These are phyloP conservation scores for Daldinia bambusicola DNA, from an alignment of 495 filamentous ascomycete species.

Conservation along the genomic window DNA sequence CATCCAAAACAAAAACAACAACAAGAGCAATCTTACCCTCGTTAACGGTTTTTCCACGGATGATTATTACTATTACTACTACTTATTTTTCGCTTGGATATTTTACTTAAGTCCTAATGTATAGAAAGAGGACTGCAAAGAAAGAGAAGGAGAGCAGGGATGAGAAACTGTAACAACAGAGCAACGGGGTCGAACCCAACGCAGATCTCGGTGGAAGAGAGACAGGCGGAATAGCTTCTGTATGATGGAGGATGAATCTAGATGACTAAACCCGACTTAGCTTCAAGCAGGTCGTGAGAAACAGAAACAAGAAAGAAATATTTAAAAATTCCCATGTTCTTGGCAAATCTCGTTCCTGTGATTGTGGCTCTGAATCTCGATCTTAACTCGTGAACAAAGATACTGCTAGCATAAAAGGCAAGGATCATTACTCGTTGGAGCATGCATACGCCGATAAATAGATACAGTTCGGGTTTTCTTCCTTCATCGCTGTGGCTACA, in stretches of 20 bases:
- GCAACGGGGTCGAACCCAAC: slow-evolving; percentile 20
- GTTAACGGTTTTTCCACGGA: slow-evolving; percentile 30
- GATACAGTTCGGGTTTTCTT: neutral
- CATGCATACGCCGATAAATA: neutral
- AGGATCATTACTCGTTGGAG: slow-evolving; percentile 5
- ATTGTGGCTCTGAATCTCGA: slow-evolving; percentile 7
- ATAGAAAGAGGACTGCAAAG: slow-evolving; percentile 46
- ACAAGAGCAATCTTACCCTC: slow-evolving; percentile 43
- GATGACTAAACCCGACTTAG: slow-evolving; percentile 25
- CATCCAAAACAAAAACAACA: slow-evolving; percentile 24
- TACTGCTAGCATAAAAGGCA: neutral
- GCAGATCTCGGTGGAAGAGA: slow-evolving; percentile 18
- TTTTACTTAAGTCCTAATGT: slow-evolving; percentile 41
- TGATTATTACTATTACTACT: slow-evolving; percentile 4
- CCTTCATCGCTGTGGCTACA: slow-evolving; percentile 14
- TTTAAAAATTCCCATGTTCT: slow-evolving; percentile 7
- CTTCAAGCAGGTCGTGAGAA: slow-evolving; percentile 19
- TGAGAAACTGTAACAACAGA: slow-evolving; percentile 36
- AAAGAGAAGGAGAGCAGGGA: neutral
- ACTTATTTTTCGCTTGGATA: slow-evolving; percentile 13
- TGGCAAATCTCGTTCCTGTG: slow-evolving; percentile 10
- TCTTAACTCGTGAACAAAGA: neutral
- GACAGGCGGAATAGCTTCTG: slow-evolving; percentile 25
- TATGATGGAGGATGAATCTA: slow-evolving; percentile 36
- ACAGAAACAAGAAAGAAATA: slow-evolving; percentile 18